A percentile compares a stretch with the other conserved stretches of the same genome.
These are phyloP conservation scores for Clonostachys byssicola DNA, from an alignment of 2,329 filamentous ascomycete species.

Conservation along the genomic window DNA sequence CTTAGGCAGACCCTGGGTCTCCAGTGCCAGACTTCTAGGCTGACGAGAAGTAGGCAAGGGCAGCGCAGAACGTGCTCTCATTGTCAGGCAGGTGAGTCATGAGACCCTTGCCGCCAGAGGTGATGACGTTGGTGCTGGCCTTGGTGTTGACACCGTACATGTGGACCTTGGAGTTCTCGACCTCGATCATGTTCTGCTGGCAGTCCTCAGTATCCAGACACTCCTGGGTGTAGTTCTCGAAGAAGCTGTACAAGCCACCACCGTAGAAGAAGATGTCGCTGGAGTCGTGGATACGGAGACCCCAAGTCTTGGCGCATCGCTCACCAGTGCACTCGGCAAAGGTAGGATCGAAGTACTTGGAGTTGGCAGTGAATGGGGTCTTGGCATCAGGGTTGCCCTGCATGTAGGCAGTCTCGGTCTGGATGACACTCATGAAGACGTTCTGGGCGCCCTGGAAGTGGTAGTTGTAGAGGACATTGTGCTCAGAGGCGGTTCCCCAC, in stretches of 20 bases:
- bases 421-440: constrained; percentile 78
- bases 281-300: constrained; percentile 66
- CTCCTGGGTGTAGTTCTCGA: constrained; percentile 72
- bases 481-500: constrained; percentile 70
- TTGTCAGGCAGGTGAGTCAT: constrained; percentile 48
- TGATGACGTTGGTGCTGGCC: constrained; percentile 70
- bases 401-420: constrained; percentile 88
- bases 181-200: constrained; percentile 72
- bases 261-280: constrained; percentile 66
- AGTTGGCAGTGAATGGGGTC: constrained; percentile 57
- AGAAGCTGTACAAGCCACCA: constrained; percentile 77
- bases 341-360: constrained; percentile 60
- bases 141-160: constrained; percentile 72
- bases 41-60: constrained; percentile 37
- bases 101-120: constrained; percentile 44
- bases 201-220: constrained; percentile 67
- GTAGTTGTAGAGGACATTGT: constrained; percentile 75
- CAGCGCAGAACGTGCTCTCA: constrained; percentile 61
- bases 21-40: neutral
- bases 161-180: constrained; percentile 63
- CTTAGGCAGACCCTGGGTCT: neutral
- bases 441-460: constrained; percentile 74
- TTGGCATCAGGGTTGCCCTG: constrained; percentile 76
- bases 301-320: constrained; percentile 72
- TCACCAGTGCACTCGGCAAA: constrained; percentile 55